Conservation (phyloP, 345 rosid species). For the Gossypium ekmanianum region DNA sequence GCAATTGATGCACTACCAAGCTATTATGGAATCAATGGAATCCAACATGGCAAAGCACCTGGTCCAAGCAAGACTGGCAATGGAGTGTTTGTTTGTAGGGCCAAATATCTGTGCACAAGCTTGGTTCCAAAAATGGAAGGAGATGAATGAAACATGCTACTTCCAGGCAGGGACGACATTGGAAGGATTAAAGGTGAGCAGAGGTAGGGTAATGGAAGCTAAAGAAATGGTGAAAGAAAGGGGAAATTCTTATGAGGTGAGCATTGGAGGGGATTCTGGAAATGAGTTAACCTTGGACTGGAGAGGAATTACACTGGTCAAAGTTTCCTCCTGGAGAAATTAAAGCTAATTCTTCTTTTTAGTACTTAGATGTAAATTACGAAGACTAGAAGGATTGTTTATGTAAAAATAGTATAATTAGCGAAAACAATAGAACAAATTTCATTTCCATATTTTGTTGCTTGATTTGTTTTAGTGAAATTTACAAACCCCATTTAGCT, state of each 20-base stretch:
- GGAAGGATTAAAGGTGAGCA: conserved; percentile 25
- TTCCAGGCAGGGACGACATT: conserved; percentile 9
- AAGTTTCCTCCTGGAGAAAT: conserved; percentile 38
- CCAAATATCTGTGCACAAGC: conserved; percentile 33
- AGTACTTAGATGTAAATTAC: not conserved
- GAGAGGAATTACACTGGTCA: conserved; percentile 37
- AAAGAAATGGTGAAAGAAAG: conserved; percentile 33
- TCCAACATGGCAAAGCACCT: conserved; percentile 26
- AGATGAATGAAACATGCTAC: conserved; percentile 16
- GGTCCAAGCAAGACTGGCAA: conserved; percentile 37
- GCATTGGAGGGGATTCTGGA: conserved; percentile 27
- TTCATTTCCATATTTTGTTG: too few species aligned
- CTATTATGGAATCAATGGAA: conserved; percentile 38
- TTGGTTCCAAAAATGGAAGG: conserved; percentile 42
- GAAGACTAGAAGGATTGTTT: not conserved
- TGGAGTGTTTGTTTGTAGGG: conserved; percentile 43
- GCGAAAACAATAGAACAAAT: not conserved
- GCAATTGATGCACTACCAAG: conserved; percentile 29
- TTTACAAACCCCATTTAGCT: too few species aligned
- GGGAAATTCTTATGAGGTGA: conserved; percentile 34
- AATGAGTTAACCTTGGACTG: conserved; percentile 44
- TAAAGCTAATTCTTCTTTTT: not conserved
- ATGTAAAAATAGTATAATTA: not conserved
- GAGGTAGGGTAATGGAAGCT: conserved; percentile 33
- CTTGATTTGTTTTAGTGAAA: too few species aligned